Percentiles rank a stretch among this genome's conserved stretches.
Conservation (phyloP, 1,139 yeast genomes). For the Sugiyamaella sp. region DNA sequence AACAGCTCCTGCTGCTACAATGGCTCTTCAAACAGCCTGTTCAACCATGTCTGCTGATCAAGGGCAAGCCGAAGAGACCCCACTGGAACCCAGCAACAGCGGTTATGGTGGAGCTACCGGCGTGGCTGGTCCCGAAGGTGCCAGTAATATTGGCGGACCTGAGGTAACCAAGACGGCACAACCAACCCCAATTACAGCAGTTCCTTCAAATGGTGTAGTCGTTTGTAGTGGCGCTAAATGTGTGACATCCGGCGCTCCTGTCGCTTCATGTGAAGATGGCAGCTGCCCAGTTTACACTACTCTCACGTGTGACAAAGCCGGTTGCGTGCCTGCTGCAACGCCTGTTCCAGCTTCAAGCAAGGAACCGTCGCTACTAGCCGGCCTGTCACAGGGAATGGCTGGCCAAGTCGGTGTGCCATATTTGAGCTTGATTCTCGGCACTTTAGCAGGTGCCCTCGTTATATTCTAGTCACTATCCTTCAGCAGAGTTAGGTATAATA, state of each 20-base stretch:
- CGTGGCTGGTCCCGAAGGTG: background rate
- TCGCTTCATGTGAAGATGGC: constrained; percentile 1
- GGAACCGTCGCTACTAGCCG: constrained; percentile 6
- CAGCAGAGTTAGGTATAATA: too few relatives aligned
- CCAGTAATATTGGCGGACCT: background rate
- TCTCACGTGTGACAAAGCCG: constrained; percentile 1
- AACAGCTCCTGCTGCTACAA: constrained; percentile 12
- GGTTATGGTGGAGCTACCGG: background rate
- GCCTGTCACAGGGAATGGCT: constrained; percentile 6
- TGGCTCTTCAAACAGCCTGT: constrained; percentile 4
- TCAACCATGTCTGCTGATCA: constrained; percentile 8
- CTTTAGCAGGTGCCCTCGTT: background rate
- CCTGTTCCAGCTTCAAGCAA: background rate
- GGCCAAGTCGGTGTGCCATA: background rate
- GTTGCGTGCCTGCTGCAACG: constrained; percentile 1
- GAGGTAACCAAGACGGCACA: background rate
- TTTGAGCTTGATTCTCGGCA: background rate
- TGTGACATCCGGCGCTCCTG: constrained; percentile 8
- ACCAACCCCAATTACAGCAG: background rate
- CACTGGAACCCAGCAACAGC: background rate
- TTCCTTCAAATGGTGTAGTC: constrained; percentile 11
- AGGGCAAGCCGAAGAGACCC: background rate
- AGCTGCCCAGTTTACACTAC: constrained; percentile 11
- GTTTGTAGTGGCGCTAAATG: constrained; percentile 14
- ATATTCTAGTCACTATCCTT: background rate